phyloP scores from a whole-genome alignment of 805 yeast genomes.

The Lachancea mirantina region DNA sequence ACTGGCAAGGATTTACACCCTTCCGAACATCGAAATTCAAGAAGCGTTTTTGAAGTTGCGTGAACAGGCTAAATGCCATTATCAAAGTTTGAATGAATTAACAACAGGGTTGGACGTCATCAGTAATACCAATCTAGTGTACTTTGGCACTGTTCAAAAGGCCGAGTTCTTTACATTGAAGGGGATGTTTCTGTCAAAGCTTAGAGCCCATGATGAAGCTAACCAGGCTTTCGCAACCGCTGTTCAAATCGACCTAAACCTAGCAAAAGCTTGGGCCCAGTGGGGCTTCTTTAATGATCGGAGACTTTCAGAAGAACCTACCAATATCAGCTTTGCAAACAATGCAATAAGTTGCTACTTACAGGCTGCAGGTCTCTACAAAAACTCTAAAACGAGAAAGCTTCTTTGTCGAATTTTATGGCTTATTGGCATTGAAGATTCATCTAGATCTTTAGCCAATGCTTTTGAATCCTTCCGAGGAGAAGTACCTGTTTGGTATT shows the following conservation, averaged over 20 bases:
- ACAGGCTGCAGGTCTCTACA: slow-evolving; percentile 96
- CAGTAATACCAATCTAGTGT: slow-evolving; percentile 90
- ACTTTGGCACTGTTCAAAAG: slow-evolving; percentile 94
- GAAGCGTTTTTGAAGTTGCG: slow-evolving; percentile 93
- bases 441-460: slow-evolving; percentile 67
- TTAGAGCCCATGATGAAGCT: slow-evolving; percentile 88
- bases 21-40: slow-evolving; percentile 96
- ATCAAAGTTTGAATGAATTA: slow-evolving; percentile 82
- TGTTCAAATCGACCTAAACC: slow-evolving; percentile 86
- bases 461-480: slow-evolving; percentile 92
- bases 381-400: slow-evolving; percentile 84
- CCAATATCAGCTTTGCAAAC: slow-evolving; percentile 75
- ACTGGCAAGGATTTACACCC: slow-evolving; percentile 83
- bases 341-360: slow-evolving; percentile 93
- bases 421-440: slow-evolving; percentile 88
- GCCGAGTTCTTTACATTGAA: slow-evolving; percentile 96
- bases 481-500: slow-evolving; percentile 98
- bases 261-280: slow-evolving; percentile 99
- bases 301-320: slow-evolving; percentile 75
- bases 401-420: slow-evolving; percentile 84
- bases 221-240: slow-evolving; percentile 98
- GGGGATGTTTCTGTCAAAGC: slow-evolving; percentile 94
- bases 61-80: slow-evolving; percentile 97
- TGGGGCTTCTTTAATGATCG: slow-evolving; percentile 97
- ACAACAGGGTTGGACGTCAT: slow-evolving; percentile 95